These are phyloP conservation scores for Botrytis galanthina DNA, from an alignment of 2,329 filamentous ascomycete species.

Conservation along the genomic window DNA sequence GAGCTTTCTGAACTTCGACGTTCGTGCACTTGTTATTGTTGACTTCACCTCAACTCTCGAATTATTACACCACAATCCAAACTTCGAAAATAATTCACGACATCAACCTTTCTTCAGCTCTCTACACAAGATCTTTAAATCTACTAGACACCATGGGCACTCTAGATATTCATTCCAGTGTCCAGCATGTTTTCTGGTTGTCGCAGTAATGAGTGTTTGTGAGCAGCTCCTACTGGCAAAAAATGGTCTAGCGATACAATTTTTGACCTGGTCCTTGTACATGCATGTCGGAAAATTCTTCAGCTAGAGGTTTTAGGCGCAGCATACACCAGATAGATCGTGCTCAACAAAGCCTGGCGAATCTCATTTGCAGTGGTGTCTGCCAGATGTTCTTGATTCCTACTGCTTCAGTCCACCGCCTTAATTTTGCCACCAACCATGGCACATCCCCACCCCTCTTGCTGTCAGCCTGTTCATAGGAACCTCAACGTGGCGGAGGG, in stretches of 20 bases:
- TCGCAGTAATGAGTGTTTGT: background rate
- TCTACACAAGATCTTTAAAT: too few species aligned
- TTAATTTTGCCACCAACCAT: background rate
- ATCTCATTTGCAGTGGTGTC: background rate
- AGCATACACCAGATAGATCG: too few species aligned
- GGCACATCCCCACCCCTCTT: background rate
- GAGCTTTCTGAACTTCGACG: too few species aligned
- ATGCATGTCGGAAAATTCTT: background rate
- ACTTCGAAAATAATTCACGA: too few species aligned
- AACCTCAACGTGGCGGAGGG: background rate
- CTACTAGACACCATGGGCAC: too few species aligned
- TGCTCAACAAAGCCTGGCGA: too few species aligned
- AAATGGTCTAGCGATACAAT: background rate
- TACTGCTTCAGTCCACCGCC: background rate
- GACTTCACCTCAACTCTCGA: background rate
- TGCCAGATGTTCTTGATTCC: background rate
- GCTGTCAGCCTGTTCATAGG: background rate
- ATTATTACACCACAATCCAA: background rate
- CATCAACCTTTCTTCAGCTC: too few species aligned
- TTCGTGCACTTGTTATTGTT: background rate
- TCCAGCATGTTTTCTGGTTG: background rate
- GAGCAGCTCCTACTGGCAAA: background rate
- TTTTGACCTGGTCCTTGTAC: background rate
- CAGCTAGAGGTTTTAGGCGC: background rate
- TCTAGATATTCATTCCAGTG: too few species aligned